Conservation (phyloP, 1,284 basidiomycete genomes). For the Cryptococcus deneoformans region DNA sequence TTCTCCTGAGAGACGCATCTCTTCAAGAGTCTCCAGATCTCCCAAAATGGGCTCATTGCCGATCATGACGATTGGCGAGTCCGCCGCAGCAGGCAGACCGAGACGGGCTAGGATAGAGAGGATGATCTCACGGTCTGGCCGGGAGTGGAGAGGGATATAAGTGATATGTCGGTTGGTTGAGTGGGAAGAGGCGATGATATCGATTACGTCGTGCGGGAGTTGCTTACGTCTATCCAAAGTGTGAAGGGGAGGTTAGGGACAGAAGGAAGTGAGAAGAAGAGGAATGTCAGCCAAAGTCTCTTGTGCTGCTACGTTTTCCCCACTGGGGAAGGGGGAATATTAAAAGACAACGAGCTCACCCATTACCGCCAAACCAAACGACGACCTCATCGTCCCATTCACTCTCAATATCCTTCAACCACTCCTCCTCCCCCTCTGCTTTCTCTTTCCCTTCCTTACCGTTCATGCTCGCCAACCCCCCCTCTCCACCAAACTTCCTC, state of each 20-base stretch:
- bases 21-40: conserved; percentile 18
- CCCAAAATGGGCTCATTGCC: conserved; percentile 29
- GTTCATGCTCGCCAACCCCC: not conserved
- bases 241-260: not conserved
- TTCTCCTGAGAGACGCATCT: conserved; percentile 16
- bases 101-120: conserved; percentile 25
- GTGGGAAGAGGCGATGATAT: conserved; percentile 27
- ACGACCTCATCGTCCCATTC: conserved; percentile 33
- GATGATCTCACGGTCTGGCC: conserved; percentile 24
- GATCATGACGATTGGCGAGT: conserved; percentile 32
- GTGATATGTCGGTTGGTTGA: conserved; percentile 22
- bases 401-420: conserved; percentile 30
- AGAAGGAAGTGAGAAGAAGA: no score
- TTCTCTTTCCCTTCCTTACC: conserved; percentile 20
- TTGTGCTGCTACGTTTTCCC: not conserved
- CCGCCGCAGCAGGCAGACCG: conserved; percentile 15
- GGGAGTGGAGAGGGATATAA: conserved; percentile 22
- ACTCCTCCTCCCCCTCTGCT: conserved; percentile 16
- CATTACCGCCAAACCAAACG: conserved; percentile 39
- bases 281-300: not conserved
- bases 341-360: conserved; percentile 3
- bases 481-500: not conserved
- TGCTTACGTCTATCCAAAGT: not conserved
- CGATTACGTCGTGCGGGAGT: conserved; percentile 28
- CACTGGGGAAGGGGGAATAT: not conserved